phyloP scores from a whole-genome alignment of 805 yeast species.

The Cyberlindnera maritima region DNA sequence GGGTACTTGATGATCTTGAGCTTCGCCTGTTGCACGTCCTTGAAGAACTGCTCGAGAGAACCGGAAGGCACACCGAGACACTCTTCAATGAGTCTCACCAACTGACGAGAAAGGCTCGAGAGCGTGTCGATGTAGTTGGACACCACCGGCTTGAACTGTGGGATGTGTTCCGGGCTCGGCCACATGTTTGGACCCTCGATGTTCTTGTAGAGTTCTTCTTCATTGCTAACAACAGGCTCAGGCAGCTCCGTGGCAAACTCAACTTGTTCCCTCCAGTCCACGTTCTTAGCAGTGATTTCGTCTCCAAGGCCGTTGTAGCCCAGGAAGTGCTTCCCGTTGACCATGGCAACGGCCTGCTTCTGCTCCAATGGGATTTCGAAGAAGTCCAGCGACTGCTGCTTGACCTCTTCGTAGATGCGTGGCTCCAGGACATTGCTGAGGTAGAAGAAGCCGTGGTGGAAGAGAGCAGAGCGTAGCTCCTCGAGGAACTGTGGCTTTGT shows the following conservation, averaged over 20 bases:
- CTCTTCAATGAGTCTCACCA: constrained; percentile 51
- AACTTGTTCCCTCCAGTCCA: constrained; percentile 51
- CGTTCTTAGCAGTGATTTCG: constrained; percentile 42
- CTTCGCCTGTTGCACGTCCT: constrained; percentile 42
- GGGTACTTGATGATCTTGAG: constrained; percentile 44
- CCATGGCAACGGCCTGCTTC: constrained; percentile 40
- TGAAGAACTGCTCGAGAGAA: constrained; percentile 47
- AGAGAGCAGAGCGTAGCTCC: constrained; percentile 46
- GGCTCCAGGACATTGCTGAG: constrained; percentile 43
- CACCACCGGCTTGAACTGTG: constrained; percentile 33
- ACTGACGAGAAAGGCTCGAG: constrained; percentile 39
- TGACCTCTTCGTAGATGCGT: constrained; percentile 25
- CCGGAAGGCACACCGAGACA: constrained; percentile 47
- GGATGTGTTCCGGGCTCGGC: constrained; percentile 36
- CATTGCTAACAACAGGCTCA: constrained; percentile 24
- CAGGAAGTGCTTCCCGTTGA: constrained; percentile 42
- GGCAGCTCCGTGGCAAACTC: constrained; percentile 52
- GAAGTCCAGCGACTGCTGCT: constrained; percentile 34
- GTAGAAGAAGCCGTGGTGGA: constrained; percentile 45
- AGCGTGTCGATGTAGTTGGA: constrained; percentile 42
- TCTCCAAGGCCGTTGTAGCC: constrained; percentile 46
- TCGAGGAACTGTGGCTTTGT: constrained; percentile 30
- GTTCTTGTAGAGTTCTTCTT: constrained; percentile 37
- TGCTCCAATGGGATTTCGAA: constrained; percentile 39
- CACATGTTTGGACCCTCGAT: constrained; percentile 48